These are phyloP conservation scores for Nicotiana sylvestris DNA, from an alignment of 257 asterid species.

Conservation along the genomic window DNA sequence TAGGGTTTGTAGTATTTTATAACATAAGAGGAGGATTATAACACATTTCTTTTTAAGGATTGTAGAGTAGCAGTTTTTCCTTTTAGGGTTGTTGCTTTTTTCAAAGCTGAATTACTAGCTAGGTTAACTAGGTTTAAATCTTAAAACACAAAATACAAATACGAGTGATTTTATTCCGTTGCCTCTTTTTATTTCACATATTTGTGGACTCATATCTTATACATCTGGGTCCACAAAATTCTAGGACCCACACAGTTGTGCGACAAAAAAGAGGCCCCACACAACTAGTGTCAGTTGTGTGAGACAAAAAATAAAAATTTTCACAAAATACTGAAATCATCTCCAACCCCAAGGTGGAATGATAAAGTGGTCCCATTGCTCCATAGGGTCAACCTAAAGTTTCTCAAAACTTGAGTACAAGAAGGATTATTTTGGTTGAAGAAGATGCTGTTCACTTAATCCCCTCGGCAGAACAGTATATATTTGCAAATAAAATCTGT, in stretches of 20 bases:
- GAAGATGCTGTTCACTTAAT: not conserved
- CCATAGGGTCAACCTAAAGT: conserved; percentile 15
- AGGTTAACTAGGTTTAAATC: not conserved
- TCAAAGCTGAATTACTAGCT: not conserved
- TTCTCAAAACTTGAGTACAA: conserved; percentile 10
- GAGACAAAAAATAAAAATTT: too few relatives aligned
- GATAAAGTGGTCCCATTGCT: conserved; percentile 4
- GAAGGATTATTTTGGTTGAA: not conserved
- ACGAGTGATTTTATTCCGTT: too few relatives aligned
- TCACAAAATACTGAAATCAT: not conserved
- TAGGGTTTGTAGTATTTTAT: not conserved
- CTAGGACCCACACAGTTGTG: too few relatives aligned
- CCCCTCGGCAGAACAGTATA: not conserved
- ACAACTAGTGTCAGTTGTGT: too few relatives aligned
- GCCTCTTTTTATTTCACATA: too few relatives aligned
- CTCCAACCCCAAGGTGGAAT: conserved; percentile 2
- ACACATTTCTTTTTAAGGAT: not conserved
- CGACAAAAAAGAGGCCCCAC: too few relatives aligned
- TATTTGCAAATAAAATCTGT: not conserved
- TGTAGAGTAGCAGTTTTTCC: not conserved
- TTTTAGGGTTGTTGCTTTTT: not conserved
- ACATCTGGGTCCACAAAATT: too few relatives aligned
- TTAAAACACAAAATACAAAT: not conserved
- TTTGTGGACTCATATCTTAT: too few relatives aligned
- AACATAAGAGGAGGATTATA: not conserved